Percentiles rank a stretch among this genome's conserved stretches.
Evolutionary conservation across 2,329 filamentous ascomycete species (phyloP).

Genomic region (Arthroderma sp.): DNA sequence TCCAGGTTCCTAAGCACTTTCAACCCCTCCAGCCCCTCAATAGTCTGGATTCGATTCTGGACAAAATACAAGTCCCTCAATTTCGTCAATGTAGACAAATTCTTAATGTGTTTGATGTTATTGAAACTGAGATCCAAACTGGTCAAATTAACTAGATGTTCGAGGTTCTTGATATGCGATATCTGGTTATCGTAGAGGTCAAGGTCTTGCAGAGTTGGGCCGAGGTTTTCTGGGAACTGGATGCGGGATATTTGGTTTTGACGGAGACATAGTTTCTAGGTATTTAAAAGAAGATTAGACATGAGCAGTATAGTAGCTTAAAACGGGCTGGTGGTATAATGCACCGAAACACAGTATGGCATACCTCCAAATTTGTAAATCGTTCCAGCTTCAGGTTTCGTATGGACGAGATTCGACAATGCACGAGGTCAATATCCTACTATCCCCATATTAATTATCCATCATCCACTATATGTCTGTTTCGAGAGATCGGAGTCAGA

Average conservation of each 20-base stretch:
- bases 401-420: conserved; percentile 70
- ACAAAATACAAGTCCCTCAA: conserved; percentile 82
- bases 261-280: conserved; percentile 65
- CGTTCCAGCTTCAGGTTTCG: conserved; percentile 66
- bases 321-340: not conserved
- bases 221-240: conserved; percentile 55
- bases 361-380: conserved; percentile 57
- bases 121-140: conserved; percentile 91
- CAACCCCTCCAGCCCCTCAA: conserved; percentile 70
- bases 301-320: not conserved
- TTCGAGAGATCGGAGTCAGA: not conserved
- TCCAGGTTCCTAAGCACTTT: conserved; percentile 69
- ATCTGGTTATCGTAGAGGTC: conserved; percentile 97
- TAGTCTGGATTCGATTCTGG: conserved; percentile 81
- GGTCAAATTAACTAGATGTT: conserved; percentile 60
- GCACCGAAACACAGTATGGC: not conserved
- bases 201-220: conserved; percentile 60
- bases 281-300: not conserved
- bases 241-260: conserved; percentile 81
- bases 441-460: not conserved
- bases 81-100: conserved; percentile 61
- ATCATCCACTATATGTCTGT: not conserved
- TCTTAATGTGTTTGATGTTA: conserved; percentile 97
- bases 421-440: conserved; percentile 78
- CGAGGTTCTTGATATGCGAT: conserved; percentile 69